These are phyloP conservation scores for Asterophora parasitica DNA, from an alignment of 768 basidiomycete species.

Conservation along the genomic window DNA sequence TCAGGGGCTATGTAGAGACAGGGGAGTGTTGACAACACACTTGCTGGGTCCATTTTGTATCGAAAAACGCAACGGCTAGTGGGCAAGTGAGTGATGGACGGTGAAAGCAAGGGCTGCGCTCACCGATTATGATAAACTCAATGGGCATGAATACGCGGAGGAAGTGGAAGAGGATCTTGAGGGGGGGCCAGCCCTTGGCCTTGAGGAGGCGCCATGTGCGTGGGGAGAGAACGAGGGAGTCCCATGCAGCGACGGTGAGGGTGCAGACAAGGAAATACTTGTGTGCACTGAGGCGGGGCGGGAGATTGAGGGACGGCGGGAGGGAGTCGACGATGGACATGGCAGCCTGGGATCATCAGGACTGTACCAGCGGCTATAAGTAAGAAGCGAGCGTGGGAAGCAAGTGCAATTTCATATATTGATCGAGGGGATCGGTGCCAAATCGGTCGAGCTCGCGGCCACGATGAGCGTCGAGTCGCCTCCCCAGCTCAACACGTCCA, in stretches of 20 bases:
- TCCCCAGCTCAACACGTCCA: too few relatives aligned
- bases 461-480: too few relatives aligned
- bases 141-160: slow-evolving; percentile 72
- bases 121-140: slow-evolving; percentile 76
- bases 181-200: slow-evolving; percentile 63
- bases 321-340: slow-evolving; percentile 34
- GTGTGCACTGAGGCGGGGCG: slow-evolving; percentile 77
- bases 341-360: too few relatives aligned
- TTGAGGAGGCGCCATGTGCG: slow-evolving; percentile 70
- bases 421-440: too few relatives aligned
- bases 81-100: slow-evolving; percentile 4
- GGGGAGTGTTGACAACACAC: slow-evolving; percentile 31
- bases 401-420: too few relatives aligned
- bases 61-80: slow-evolving; percentile 81
- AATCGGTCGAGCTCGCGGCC: too few relatives aligned
- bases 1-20: background rate
- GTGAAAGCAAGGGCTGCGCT: slow-evolving; percentile 2
- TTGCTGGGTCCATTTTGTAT: slow-evolving; percentile 56
- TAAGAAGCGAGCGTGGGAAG: too few relatives aligned
- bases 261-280: slow-evolving; percentile 91
- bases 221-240: slow-evolving; percentile 79
- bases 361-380: too few relatives aligned
- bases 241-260: slow-evolving; percentile 86
- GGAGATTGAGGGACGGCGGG: slow-evolving; percentile 66
- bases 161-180: slow-evolving; percentile 75